These are phyloP conservation scores for Cutaneotrichosporon cavernicola DNA, from an alignment of 1,284 basidiomycete genomes.

Conservation along the genomic window DNA sequence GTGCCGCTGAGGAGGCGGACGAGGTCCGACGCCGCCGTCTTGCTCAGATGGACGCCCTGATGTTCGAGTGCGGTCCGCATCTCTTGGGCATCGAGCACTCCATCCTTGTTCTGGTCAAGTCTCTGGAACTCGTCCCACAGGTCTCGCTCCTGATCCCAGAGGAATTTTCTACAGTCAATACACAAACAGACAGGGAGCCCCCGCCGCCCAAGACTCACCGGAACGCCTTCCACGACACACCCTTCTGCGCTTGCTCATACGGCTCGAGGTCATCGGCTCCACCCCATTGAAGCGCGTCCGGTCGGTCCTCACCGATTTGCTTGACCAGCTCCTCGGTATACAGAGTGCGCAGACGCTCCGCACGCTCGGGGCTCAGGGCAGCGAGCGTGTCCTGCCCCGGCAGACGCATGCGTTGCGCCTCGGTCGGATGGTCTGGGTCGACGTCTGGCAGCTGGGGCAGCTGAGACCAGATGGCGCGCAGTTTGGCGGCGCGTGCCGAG, in stretches of 20 bases:
- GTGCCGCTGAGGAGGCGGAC: conserved; percentile 66
- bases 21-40: conserved; percentile 70
- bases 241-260: conserved; percentile 36
- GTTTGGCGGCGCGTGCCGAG: conserved; percentile 40
- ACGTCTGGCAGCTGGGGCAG: conserved; percentile 44
- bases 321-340: conserved; percentile 76
- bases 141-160: conserved; percentile 59
- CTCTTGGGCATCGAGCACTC: conserved; percentile 71
- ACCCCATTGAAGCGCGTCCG: conserved; percentile 54
- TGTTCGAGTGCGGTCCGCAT: conserved; percentile 66
- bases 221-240: conserved; percentile 74
- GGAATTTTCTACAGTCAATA: conserved; percentile 27
- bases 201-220: conserved; percentile 47
- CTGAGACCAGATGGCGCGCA: conserved; percentile 50
- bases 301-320: conserved; percentile 55
- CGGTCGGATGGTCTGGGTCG: conserved; percentile 33
- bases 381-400: conserved; percentile 51
- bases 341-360: conserved; percentile 64
- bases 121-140: conserved; percentile 87
- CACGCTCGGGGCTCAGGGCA: conserved; percentile 65
- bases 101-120: conserved; percentile 81
- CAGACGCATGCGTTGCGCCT: conserved; percentile 44
- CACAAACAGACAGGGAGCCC: neutral
- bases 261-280: conserved; percentile 55
- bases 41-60: conserved; percentile 69